Evolutionary conservation across 2,329 filamentous ascomycete genomes (phyloP).

Genomic region (Aspergillus flavus): DNA sequence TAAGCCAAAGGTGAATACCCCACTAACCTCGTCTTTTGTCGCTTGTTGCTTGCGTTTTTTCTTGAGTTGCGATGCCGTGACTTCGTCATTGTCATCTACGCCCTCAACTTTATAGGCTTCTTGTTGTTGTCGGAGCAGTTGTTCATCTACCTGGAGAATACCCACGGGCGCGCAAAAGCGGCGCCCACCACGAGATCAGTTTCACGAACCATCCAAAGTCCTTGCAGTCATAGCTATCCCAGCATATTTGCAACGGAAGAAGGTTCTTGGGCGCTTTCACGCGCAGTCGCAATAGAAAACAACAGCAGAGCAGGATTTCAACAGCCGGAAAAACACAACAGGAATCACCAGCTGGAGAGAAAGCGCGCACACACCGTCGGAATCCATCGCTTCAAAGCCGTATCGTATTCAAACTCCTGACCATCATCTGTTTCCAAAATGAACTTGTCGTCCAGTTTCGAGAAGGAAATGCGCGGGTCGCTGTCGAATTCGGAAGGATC

Average conservation of each 20-base stretch:
- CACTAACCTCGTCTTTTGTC: constrained; percentile 54
- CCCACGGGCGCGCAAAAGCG: constrained; percentile 29
- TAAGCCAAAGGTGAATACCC: constrained; percentile 2
- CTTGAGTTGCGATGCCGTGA: constrained; percentile 47
- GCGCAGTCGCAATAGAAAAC: constrained; percentile 4
- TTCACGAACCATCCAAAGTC: constrained; percentile 30
- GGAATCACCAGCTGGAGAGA: constrained; percentile 20
- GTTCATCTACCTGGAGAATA: constrained; percentile 60
- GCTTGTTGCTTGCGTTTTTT: constrained; percentile 58
- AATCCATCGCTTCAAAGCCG: constrained; percentile 72
- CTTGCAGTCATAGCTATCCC: constrained; percentile 18
- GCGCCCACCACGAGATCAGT: constrained; percentile 37
- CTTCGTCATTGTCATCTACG: constrained; percentile 58
- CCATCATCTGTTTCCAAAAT: constrained; percentile 83
- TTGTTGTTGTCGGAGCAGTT: constrained; percentile 62
- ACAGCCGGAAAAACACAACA: constrained; percentile 16
- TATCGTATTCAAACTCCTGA: constrained; percentile 81
- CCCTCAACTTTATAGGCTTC: constrained; percentile 63
- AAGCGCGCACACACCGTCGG: constrained; percentile 55
- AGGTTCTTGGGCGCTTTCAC: constrained; percentile 6
- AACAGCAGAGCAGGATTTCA: constrained; percentile 16
- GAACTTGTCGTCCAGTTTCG: constrained; percentile 78
- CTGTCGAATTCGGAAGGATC: constrained; percentile 69
- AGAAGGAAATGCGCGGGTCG: constrained; percentile 84
- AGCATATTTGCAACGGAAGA: constrained; percentile 20